Base-by-base conservation (phyloP, 768 basidiomycete species). In the Russula vinacea region DNA sequence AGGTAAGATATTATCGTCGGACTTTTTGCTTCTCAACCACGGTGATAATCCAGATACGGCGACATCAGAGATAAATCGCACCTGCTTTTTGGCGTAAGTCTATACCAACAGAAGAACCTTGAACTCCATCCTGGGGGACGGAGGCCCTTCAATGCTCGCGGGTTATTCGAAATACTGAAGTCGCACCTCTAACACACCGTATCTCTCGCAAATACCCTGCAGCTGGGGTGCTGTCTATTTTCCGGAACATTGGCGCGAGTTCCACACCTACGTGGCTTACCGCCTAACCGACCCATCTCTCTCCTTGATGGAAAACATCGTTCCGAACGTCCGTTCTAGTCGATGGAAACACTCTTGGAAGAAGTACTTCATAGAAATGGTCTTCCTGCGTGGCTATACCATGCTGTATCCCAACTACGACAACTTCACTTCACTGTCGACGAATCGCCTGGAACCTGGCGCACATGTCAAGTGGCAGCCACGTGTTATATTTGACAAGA, bases 221-320 rank as follows among this genome's bases (percentile, higher is more conserved):
- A 92, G 89, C 75, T 95, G 92, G 92, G 93, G 92, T 16, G 92
- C 90, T 2, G 79, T 92, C 42, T 95, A 94, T 77, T 95, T 95
- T 71, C 92, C 93, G 13, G 83, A 90, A 67, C 86, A 88, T 70
- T 94, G 92, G 92, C 83, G 85, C 68, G 90, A 90, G 72, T 94
- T 94, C 73, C 90, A 94, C 75, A 75, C 77, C 56, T 94, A 90
- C 72, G 84, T 94, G 66, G 69, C 83, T 44, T 71, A 80, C n/a
- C 86, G 92, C 32, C 81, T 92, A n/a, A 51, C 73, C 64, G 62
- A 81, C 64, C 71, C 77, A 49, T 75, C 71, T 24, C 68, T 76
- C 50, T 65, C 72, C 5, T 42, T 82, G 61, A 76, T 76, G 26
- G 71, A 71, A 50, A 66, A 76, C 49, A 78, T 94, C 68, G 90